Percentiles rank a stretch among this genome's conserved stretches.
phyloP scores from a whole-genome alignment of 345 rosid species.

The Euphorbia peplus region DNA sequence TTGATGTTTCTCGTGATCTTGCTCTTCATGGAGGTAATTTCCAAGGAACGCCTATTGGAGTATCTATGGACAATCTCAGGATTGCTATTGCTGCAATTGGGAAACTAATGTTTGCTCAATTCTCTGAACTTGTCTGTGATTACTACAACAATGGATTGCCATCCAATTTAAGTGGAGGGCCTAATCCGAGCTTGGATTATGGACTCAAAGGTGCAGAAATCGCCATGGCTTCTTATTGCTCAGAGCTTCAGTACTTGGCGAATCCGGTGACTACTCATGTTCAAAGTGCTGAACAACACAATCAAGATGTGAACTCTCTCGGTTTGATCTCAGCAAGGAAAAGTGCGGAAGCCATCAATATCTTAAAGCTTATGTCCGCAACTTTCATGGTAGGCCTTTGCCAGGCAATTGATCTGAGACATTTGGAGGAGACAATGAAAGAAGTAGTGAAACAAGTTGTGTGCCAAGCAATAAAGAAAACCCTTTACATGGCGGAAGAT shows the following conservation, averaged over 20 bases:
- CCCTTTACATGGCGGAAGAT: conserved; percentile 40
- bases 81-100: conserved; percentile 51
- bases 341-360: conserved; percentile 47
- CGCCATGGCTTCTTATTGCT: conserved; percentile 52
- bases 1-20: conserved; percentile 37
- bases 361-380: conserved; percentile 48
- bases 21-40: conserved; percentile 58
- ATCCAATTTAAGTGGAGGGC: conserved; percentile 46
- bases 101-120: conserved; percentile 52
- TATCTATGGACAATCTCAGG: conserved; percentile 55
- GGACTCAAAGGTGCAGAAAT: conserved; percentile 55
- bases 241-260: conserved; percentile 51
- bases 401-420: conserved; percentile 50
- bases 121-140: conserved; percentile 50
- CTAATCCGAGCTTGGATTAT: conserved; percentile 51
- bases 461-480: conserved; percentile 31
- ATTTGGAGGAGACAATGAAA: conserved; percentile 48
- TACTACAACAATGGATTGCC: conserved; percentile 53
- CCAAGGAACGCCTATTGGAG: conserved; percentile 57
- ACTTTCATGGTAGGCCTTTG: conserved; percentile 49
- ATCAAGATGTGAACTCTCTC: conserved; percentile 51
- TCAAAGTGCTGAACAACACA: conserved; percentile 55
- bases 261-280: conserved; percentile 52
- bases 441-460: conserved; percentile 32
- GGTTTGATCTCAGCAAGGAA: conserved; percentile 47